Conservation (phyloP, 257 asterid genomes). For the Forsythia suspensa region DNA sequence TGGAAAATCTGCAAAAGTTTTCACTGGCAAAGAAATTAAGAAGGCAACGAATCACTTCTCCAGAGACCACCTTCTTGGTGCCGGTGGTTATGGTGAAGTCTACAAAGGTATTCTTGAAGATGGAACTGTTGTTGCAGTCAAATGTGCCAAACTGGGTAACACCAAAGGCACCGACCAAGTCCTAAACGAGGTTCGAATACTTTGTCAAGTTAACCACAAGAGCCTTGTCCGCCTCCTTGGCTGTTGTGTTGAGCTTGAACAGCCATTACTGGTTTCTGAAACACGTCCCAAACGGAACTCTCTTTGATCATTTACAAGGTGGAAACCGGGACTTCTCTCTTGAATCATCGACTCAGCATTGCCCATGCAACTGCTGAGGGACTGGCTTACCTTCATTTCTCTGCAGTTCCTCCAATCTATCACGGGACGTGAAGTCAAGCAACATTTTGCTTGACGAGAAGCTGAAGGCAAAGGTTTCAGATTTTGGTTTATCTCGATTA, state of each 20-base stretch:
- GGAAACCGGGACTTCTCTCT: constrained; percentile 27
- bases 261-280: constrained; percentile 85
- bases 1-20: constrained; percentile 62
- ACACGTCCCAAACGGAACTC: constrained; percentile 63
- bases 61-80: constrained; percentile 78
- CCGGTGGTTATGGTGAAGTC: constrained; percentile 90
- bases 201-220: constrained; percentile 88
- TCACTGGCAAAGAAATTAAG: constrained; percentile 73
- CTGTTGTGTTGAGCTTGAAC: constrained; percentile 92
- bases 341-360: constrained; percentile 55
- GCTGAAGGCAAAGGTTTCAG: constrained; percentile 72
- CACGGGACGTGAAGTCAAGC: constrained; percentile 96
- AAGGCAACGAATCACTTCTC: constrained; percentile 81
- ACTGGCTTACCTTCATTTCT: constrained; percentile 83
- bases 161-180: constrained; percentile 84
- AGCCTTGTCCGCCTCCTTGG: constrained; percentile 82
- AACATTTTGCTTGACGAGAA: constrained; percentile 76
- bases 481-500: constrained; percentile 81
- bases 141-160: constrained; percentile 89
- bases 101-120: constrained; percentile 70
- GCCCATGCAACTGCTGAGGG: constrained; percentile 87
- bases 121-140: constrained; percentile 72
- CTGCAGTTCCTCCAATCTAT: constrained; percentile 82
- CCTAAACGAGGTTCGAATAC: constrained; percentile 84
- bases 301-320: constrained; percentile 57